phyloP scores from a whole-genome alignment of 495 filamentous ascomycete genomes.

The Podospora anserina region DNA sequence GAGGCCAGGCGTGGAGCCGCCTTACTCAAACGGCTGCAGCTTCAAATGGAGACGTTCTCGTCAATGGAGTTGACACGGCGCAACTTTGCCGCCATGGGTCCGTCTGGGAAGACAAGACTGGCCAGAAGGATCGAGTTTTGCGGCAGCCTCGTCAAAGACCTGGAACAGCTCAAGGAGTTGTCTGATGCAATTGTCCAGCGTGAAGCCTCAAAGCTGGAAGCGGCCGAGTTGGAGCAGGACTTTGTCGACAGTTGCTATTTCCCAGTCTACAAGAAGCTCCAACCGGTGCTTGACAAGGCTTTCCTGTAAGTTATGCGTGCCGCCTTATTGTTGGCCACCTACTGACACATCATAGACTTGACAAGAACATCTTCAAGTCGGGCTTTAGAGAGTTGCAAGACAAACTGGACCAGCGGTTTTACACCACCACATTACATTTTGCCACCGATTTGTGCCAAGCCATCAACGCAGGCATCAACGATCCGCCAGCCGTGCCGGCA shows the following conservation, averaged over 20 bases:
- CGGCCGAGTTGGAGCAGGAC: conserved; percentile 67
- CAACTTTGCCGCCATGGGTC: conserved; percentile 89
- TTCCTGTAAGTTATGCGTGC: conserved; percentile 50
- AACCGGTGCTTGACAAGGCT: conserved; percentile 78
- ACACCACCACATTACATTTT: conserved; percentile 72
- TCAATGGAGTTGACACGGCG: conserved; percentile 94
- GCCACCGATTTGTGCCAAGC: conserved; percentile 66
- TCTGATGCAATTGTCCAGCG: conserved; percentile 67
- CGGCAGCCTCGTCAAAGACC: conserved; percentile 66
- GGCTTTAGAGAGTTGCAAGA: conserved; percentile 61
- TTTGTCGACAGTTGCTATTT: conserved; percentile 88
- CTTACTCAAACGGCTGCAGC: conserved; percentile 83
- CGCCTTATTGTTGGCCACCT: not conserved
- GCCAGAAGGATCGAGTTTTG: conserved; percentile 85
- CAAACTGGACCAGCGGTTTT: conserved; percentile 66
- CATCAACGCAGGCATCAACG: conserved; percentile 64
- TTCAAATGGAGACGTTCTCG: conserved; percentile 92
- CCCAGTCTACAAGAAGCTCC: conserved; percentile 73
- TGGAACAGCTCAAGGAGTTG: conserved; percentile 66
- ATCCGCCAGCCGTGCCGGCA: conserved; percentile 25
- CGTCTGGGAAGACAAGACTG: conserved; percentile 71
- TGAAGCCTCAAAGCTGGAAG: conserved; percentile 69
- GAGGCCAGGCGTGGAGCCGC: conserved; percentile 89
- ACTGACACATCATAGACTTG: conserved; percentile 56
- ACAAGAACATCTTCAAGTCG: conserved; percentile 68